Evolutionary conservation across 768 basidiomycete genomes (phyloP), one percentile per base, ranked within the genome.

Genomic region (Lentinus tigrinus): DNA sequence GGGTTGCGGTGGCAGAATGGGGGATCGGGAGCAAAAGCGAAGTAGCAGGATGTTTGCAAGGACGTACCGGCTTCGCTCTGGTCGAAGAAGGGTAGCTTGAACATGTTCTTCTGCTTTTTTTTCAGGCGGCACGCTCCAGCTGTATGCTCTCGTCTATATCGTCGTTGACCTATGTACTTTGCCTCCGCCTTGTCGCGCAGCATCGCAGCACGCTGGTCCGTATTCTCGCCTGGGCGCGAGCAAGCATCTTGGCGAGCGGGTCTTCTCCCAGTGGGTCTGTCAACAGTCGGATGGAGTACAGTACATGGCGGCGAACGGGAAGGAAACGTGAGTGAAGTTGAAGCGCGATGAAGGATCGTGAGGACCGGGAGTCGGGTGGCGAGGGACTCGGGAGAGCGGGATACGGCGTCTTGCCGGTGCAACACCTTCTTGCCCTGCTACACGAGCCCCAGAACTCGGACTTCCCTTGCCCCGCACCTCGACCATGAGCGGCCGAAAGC

Each of bases 381-480:
- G 31, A 31, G 31, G 34, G 48, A 17, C 9, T 2, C 8, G 42
- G 42, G 16, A 23, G 42, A 43, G 11, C 7, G 31, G 11, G n/a
- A n/a, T n/a, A n/a, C n/a, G n/a, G n/a, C n/a, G n/a, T n/a, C n/a
- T n/a, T n/a, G n/a, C n/a, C n/a, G n/a, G n/a, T n/a, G n/a, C 70
- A 85, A 78, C 77, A 93, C 91, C 69, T 84, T 85, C 71, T 82
- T 83, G 43, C 84, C 89, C 67, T 89, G 91, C 57, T 80, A 76
- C 28, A 93, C 76, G 40, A 94, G 77, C 23, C 89, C 91, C n/a
- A 86, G 72, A 36, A 93, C 80, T n/a, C n/a, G n/a, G 43, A 84
- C 80, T 70, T 91, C 87, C 48, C 87, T 73, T 38, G 85, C 42
- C 82, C 70, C 36, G 73, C 65, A 46, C 78, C 77, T 1, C 87